phyloP scores from a whole-genome alignment of 2,329 filamentous ascomycete species.

The Colletotrichum somersetense region DNA sequence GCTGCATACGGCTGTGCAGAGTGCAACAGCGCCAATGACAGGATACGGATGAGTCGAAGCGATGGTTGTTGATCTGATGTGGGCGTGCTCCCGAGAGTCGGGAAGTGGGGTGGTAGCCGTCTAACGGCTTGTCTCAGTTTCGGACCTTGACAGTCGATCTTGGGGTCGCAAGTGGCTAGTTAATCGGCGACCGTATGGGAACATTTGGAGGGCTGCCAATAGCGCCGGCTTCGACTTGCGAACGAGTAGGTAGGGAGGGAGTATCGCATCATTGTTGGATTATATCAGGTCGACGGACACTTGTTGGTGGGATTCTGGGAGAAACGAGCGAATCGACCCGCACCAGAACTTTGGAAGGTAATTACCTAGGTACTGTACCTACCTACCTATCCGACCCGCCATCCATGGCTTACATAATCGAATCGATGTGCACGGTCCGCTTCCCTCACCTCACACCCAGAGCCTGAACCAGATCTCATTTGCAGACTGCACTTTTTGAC shows the following conservation, averaged over 20 bases:
- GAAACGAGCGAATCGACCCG: not conserved
- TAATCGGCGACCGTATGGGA: not conserved
- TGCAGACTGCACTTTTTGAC: not conserved
- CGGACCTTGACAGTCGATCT: constrained; percentile 1
- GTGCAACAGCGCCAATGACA: constrained; percentile 21
- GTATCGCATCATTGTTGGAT: not conserved
- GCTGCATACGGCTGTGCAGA: constrained; percentile 22
- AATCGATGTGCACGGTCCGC: not conserved
- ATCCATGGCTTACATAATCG: not conserved
- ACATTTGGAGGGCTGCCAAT: not conserved
- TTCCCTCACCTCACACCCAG: not conserved
- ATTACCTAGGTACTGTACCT: too few relatives aligned
- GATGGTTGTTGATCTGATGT: not conserved
- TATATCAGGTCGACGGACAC: too few relatives aligned
- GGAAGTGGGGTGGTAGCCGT: constrained; percentile 10
- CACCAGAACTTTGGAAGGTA: too few relatives aligned
- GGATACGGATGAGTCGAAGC: not conserved
- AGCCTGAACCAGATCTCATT: not conserved
- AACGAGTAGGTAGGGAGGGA: not conserved
- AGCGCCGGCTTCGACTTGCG: not conserved
- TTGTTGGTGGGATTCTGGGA: not conserved
- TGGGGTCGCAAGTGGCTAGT: constrained; percentile 6
- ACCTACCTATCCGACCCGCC: not conserved
- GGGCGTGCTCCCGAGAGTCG: not conserved
- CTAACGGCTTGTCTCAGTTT: constrained; percentile 30